These are phyloP conservation scores for Neoarthrinium moseri DNA, from an alignment of 2,329 filamentous ascomycete genomes.

Conservation along the genomic window DNA sequence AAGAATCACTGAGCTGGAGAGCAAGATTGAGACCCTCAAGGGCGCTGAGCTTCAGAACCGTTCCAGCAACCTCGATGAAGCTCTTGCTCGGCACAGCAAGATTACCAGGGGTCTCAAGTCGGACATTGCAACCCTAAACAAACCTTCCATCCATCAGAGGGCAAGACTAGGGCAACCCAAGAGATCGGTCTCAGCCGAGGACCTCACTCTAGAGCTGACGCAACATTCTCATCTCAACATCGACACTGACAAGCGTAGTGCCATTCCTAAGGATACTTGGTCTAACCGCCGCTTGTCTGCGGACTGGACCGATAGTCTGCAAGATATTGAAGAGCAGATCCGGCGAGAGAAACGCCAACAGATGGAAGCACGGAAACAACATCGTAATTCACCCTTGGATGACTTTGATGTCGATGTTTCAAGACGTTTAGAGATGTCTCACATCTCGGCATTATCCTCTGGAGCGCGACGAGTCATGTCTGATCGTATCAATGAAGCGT, in stretches of 20 bases:
- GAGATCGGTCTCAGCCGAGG: constrained; percentile 23
- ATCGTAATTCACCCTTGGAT: constrained; percentile 17
- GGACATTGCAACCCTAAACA: constrained; percentile 22
- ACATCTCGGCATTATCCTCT: constrained; percentile 9
- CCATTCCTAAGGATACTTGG: constrained; percentile 4
- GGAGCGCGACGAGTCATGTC: constrained; percentile 18
- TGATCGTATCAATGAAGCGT: constrained; percentile 21
- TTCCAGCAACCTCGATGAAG: constrained; percentile 12
- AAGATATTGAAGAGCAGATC: constrained; percentile 24
- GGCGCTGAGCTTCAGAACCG: constrained; percentile 14
- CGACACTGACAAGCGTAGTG: constrained; percentile 10
- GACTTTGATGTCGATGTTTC: constrained; percentile 7
- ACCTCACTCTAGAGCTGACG: constrained; percentile 25
- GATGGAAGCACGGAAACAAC: constrained; percentile 13
- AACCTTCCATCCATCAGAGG: constrained; percentile 19
- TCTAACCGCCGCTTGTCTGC: constrained; percentile 9
- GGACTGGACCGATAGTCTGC: constrained; percentile 28
- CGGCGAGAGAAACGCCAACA: constrained; percentile 21
- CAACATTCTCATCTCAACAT: constrained; percentile 20
- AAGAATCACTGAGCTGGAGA: constrained; percentile 56
- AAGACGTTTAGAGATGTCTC: constrained; percentile 1
- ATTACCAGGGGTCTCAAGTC: constrained; percentile 22
- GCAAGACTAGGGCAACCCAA: constrained; percentile 12
- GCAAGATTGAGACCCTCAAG: constrained; percentile 48
- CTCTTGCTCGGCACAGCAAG: constrained; percentile 16